Evolutionary conservation across 345 rosid species (phyloP).

Genomic region (Nasturtium officinale): DNA sequence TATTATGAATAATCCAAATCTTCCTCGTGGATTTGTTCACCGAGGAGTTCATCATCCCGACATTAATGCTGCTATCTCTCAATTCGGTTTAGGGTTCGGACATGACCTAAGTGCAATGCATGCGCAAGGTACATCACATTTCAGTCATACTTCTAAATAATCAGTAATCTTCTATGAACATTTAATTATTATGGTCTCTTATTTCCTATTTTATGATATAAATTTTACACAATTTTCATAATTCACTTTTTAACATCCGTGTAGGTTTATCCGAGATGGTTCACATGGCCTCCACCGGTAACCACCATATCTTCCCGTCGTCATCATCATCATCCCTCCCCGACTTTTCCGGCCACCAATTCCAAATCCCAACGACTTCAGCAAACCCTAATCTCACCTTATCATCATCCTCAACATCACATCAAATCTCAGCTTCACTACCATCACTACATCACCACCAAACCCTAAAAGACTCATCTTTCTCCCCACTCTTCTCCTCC

Average conservation of each 20-base stretch:
- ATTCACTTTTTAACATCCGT: neutral
- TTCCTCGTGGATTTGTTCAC: constrained; percentile 55
- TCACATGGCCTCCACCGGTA: constrained; percentile 52
- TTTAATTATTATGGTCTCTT: neutral
- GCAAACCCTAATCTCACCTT: constrained; percentile 53
- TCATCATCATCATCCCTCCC: constrained; percentile 49
- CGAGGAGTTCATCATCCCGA: constrained; percentile 54
- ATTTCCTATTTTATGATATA: neutral
- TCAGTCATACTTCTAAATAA: neutral
- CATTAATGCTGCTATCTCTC: constrained; percentile 50
- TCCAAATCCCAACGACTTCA: constrained; percentile 39
- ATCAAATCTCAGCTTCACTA: constrained; percentile 32
- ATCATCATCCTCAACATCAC: constrained; percentile 50
- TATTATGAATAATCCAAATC: constrained; percentile 39
- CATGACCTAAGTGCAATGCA: constrained; percentile 52
- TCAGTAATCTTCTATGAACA: neutral
- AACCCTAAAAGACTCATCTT: constrained; percentile 39
- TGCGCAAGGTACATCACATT: constrained; percentile 38
- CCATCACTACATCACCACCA: constrained; percentile 40
- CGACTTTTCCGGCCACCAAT: constrained; percentile 50
- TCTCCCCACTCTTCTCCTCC: constrained; percentile 41
- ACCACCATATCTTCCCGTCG: constrained; percentile 52
- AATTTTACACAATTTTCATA: neutral
- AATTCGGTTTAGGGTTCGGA: constrained; percentile 52
- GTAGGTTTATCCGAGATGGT: constrained; percentile 63